phyloP scores from a whole-genome alignment of 2,329 filamentous ascomycete genomes.

The Rutstroemia sp. region DNA sequence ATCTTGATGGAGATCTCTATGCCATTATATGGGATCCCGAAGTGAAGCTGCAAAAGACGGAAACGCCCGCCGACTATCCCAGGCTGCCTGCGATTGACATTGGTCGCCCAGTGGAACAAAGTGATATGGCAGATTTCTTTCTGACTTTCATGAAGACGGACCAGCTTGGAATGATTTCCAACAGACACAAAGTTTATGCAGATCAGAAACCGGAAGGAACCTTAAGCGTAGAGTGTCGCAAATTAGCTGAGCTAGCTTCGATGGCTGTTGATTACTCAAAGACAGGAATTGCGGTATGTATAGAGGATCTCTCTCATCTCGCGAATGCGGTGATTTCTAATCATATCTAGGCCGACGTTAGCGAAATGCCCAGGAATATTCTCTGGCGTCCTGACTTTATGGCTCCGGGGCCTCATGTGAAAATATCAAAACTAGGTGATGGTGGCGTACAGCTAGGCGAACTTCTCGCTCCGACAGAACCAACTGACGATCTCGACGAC shows the following conservation, averaged over 20 bases:
- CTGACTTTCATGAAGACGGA: slow-evolving; percentile 68
- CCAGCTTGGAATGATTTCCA: slow-evolving; percentile 58
- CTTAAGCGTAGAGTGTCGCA: slow-evolving; percentile 40
- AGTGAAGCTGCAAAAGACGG: slow-evolving; percentile 38
- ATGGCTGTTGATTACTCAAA: slow-evolving; percentile 71
- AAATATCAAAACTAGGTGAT: slow-evolving; percentile 33
- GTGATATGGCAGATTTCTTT: slow-evolving; percentile 76
- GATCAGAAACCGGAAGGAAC: slow-evolving; percentile 50
- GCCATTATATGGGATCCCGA: slow-evolving; percentile 66
- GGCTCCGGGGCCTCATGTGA: slow-evolving; percentile 39
- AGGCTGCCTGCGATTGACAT: slow-evolving; percentile 50
- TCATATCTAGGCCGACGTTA: slow-evolving; percentile 20
- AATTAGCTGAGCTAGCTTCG: slow-evolving; percentile 58
- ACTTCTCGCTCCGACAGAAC: slow-evolving; percentile 7
- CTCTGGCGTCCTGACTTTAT: slow-evolving; percentile 44
- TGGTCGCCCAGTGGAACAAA: slow-evolving; percentile 46
- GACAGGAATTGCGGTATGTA: slow-evolving; percentile 53
- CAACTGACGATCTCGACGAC: slow-evolving; percentile 42
- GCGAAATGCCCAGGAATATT: slow-evolving; percentile 21
- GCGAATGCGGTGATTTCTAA: background rate
- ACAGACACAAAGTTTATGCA: slow-evolving; percentile 54
- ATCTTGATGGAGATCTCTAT: slow-evolving; percentile 78
- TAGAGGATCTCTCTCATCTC: background rate
- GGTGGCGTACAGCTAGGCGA: slow-evolving; percentile 5
- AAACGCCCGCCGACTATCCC: slow-evolving; percentile 63